Percentiles rank a stretch among this genome's conserved stretches.
Evolutionary conservation across 768 basidiomycete genomes (phyloP).

Genomic region (Amyloporia xantha): DNA sequence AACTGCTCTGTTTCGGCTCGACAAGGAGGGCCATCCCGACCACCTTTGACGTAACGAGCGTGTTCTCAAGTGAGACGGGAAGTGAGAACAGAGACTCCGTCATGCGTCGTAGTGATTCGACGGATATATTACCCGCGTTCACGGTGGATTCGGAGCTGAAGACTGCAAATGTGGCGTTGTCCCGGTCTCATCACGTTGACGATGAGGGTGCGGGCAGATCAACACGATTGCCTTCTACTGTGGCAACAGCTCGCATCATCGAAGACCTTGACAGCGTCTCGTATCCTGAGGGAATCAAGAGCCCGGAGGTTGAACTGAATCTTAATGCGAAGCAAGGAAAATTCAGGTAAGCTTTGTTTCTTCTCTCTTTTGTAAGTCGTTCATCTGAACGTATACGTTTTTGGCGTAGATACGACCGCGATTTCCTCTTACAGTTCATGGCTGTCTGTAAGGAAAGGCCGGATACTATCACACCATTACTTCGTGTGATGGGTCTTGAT

Average conservation of each 20-base stretch:
- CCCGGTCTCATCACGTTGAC: too few relatives aligned
- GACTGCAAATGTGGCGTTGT: too few relatives aligned
- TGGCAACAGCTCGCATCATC: constrained; percentile 81
- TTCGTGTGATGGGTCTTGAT: constrained; percentile 89
- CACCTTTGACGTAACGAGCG: too few relatives aligned
- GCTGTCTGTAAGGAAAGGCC: constrained; percentile 91
- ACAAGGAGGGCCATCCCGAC: too few relatives aligned
- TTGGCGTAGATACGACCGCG: constrained; percentile 89
- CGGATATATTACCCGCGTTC: too few relatives aligned
- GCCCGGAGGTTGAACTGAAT: constrained; percentile 83
- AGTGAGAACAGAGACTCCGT: too few relatives aligned
- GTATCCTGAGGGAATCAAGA: constrained; percentile 79
- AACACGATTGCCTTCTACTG: constrained; percentile 54
- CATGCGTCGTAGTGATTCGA: too few relatives aligned
- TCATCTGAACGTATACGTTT: too few relatives aligned
- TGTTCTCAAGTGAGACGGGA: too few relatives aligned
- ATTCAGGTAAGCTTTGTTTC: constrained; percentile 57
- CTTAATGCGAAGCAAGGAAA: constrained; percentile 78
- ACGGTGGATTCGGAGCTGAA: too few relatives aligned
- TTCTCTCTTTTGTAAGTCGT: background rate
- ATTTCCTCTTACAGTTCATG: constrained; percentile 98
- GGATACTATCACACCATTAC: constrained; percentile 76
- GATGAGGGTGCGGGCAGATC: too few relatives aligned
- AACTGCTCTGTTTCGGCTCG: too few relatives aligned
- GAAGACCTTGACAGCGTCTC: constrained; percentile 69